Evolutionary conservation across 148 eudicot species (phyloP), one percentile per base, ranked within the genome.

Genomic region (Chenopodium formosanum): DNA sequence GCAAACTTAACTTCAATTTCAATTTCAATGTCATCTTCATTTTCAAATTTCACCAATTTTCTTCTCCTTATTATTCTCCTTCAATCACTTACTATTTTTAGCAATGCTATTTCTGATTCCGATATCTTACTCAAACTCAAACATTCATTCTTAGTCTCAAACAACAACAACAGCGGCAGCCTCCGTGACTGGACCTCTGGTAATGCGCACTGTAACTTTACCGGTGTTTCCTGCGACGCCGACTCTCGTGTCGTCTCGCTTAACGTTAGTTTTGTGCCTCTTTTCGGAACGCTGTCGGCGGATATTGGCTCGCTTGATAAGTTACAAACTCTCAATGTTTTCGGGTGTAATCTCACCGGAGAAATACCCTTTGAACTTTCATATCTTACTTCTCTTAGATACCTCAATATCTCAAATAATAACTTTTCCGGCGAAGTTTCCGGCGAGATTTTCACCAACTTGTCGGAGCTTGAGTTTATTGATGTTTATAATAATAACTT

Each of bases 401-500:
- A 83, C 83, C 70, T 96, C 3, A 87, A 96, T 75, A 81, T 96
- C 64, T 90, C 93, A 0, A 22, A 66, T 25, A 96, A 96, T 77
- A 37, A 19, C 1, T 83, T 96, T 29, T 46, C n/a, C 70, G 91
- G 93, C 1, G 20, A 60, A 0, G 84, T 94, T 50, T 92, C 91
- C 0, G 91, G 82, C 1, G 75, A 68, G 0, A 13, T 87, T 0
- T 65, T 90, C 10, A 17, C 77, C 1, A 27, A 37, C 0, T 37
- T 92, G 77, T 34, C 78, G 9, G 85, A 87, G 17, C 81, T 94
- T 0, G 91, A 89, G 44, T 78, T 48, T 0, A 13, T 97, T 2
- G 97, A 92, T 22, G 70, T 84, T 0, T 97, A 94, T 81, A 89
- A 97, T 80, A 97, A 97, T 70, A 90, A 92, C 76, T 89, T 97